Base-by-base conservation (phyloP, 2,329 filamentous ascomycete species). In the Colletotrichum navitas region DNA sequence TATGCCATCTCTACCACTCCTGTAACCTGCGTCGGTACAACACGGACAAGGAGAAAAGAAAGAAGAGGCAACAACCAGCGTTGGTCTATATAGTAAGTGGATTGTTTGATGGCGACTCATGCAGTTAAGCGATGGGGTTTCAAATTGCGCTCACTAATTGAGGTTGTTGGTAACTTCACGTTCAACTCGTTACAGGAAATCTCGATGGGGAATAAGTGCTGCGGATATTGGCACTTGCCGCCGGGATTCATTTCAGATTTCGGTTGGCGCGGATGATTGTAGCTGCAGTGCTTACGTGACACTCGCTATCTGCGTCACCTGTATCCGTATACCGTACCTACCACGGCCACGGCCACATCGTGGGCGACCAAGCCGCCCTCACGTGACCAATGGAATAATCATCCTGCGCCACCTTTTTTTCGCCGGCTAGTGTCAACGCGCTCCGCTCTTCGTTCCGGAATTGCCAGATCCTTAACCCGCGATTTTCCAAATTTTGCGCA, bases 401-500 rank as follows among this genome's bases (percentile, higher is more conserved):
- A 21, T 43, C 39, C 39, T 41, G 39, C 39, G 39, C 39, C 39
- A 41, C 39, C 39, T 41, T 60, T 66, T 66, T 51, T 66, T 66
- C 32, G 54, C 41, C 34, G 36, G 41, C 26, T 39, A 49, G 59
- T 36, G 34, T 36, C 45, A 62, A 72, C 69, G 66, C 70, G 70
- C 66, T 65, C 68, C 66, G 66, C 62, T 51, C 60, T 56, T 70
- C 21, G 65, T 47, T 59, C 65, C 39, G 41, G 56, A 41, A 62
- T 56, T 51, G 56, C 64, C 64, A 71, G 68, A 58, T 71, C 32
- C 34, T 41, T 49, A 68, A 66, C 61, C 54, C 58, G 70, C 67
- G 66, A 72, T 71, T 70, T 62, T 32, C 43, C 67, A 41, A 55
- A 63, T 52, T 69, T 64, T 51, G 69, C 69, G 69, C 61, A 71